A percentile compares a stretch with the other conserved stretches of the same genome.
Conservation (phyloP, 2,329 filamentous ascomycete genomes). For the Mariannaea elegans region DNA sequence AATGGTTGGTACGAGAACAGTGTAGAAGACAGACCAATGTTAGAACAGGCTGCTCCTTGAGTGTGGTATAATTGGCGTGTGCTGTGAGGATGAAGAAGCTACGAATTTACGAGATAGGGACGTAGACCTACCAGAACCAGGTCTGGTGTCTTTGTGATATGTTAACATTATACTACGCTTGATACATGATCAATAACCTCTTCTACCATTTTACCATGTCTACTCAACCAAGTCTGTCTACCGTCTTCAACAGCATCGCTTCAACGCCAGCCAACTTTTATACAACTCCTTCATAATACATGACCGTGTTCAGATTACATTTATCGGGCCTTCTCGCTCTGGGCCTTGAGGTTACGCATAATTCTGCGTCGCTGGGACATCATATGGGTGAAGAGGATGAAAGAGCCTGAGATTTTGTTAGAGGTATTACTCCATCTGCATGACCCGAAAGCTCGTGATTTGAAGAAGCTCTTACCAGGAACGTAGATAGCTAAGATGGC, state of each 20-base stretch:
- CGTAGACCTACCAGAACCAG: no score
- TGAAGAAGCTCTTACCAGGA: slow-evolving; percentile 68
- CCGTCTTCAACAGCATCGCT: background rate
- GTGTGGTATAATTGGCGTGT: background rate
- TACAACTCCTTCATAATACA: background rate
- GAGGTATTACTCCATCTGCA: background rate
- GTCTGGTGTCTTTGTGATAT: slow-evolving; percentile 5
- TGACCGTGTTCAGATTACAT: background rate
- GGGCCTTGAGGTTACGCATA: slow-evolving; percentile 67
- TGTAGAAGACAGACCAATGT: slow-evolving; percentile 44
- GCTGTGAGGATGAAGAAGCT: no score
- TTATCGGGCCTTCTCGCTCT: slow-evolving; percentile 52
- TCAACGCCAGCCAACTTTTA: background rate
- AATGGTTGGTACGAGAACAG: slow-evolving; percentile 74
- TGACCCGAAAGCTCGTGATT: background rate
- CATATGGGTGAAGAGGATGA: slow-evolving; percentile 94
- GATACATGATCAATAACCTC: background rate
- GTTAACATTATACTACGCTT: slow-evolving; percentile 5
- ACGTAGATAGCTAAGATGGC: slow-evolving; percentile 78
- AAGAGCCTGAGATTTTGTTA: slow-evolving; percentile 62
- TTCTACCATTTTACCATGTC: background rate
- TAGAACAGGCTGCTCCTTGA: slow-evolving; percentile 21
- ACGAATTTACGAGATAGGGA: no score
- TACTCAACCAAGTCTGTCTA: background rate
- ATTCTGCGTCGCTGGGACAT: slow-evolving; percentile 87